Percentiles rank a stretch among this genome's conserved stretches.
Conservation (phyloP, 1,139 yeast species). For the Taphrina wiesneri region DNA sequence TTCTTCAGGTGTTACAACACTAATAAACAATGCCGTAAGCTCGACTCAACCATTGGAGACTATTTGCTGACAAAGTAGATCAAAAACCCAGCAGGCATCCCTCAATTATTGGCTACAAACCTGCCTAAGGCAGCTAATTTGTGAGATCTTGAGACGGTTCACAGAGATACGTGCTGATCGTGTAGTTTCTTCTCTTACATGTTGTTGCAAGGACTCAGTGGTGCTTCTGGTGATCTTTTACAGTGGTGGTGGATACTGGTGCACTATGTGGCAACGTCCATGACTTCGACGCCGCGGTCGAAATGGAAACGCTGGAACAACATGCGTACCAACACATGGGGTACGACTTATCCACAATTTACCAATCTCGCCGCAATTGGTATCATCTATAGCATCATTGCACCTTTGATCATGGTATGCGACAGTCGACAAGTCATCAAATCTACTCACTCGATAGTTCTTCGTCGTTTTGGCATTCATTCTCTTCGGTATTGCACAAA, state of each 20-base stretch:
- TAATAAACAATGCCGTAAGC: slow-evolving; percentile 48
- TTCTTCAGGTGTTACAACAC: slow-evolving; percentile 77
- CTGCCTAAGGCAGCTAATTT: slow-evolving; percentile 90
- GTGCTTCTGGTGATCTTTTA: slow-evolving; percentile 75
- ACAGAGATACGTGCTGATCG: background rate
- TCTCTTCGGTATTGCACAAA: slow-evolving; percentile 71
- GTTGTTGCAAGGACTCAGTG: slow-evolving; percentile 78
- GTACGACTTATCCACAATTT: slow-evolving; percentile 81
- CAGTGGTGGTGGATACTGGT: slow-evolving; percentile 73
- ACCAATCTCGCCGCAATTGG: slow-evolving; percentile 79
- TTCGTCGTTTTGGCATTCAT: slow-evolving; percentile 71
- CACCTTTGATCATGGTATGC: slow-evolving; percentile 66
- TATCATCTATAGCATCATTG: slow-evolving; percentile 74
- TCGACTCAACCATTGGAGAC: background rate
- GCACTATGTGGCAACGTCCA: slow-evolving; percentile 66
- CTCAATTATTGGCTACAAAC: slow-evolving; percentile 62
- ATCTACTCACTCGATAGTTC: background rate
- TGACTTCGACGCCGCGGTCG: slow-evolving; percentile 84
- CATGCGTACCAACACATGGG: slow-evolving; percentile 73
- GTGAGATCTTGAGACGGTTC: slow-evolving; percentile 26
- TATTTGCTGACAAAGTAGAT: slow-evolving; percentile 54
- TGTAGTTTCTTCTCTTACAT: slow-evolving; percentile 55
- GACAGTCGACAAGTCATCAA: background rate
- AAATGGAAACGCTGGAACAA: slow-evolving; percentile 72
- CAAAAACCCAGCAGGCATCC: slow-evolving; percentile 63